Conservation (phyloP, 768 basidiomycete species). For the Phylloporus rhodoxanthus region DNA sequence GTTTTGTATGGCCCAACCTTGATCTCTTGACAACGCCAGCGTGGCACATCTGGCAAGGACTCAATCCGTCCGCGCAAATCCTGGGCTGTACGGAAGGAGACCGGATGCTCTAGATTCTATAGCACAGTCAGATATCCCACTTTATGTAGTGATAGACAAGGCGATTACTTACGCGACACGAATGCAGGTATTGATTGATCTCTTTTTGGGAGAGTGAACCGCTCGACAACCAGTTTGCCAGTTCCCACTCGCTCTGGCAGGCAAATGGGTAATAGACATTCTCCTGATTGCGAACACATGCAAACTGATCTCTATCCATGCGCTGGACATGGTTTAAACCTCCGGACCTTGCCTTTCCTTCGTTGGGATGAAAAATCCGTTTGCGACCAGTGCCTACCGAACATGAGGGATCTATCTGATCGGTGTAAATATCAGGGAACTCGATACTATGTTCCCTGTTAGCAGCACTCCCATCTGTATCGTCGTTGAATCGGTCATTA, state of each 20-base stretch:
- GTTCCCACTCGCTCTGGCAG: neutral
- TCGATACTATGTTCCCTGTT: too few species aligned
- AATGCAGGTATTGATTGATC: neutral
- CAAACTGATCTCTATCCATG: neutral
- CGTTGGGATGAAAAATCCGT: too few species aligned
- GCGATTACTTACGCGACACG: neutral
- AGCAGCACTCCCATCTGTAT: too few species aligned
- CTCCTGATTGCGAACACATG: neutral
- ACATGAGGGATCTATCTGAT: too few species aligned
- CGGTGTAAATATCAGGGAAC: too few species aligned
- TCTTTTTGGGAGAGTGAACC: neutral
- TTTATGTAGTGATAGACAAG: too few species aligned
- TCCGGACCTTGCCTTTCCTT: too few species aligned
- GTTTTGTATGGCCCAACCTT: conserved; percentile 3
- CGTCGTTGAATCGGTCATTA: too few species aligned
- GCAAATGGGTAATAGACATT: neutral
- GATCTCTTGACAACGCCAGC: conserved; percentile 4
- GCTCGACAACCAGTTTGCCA: neutral
- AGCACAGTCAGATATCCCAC: too few species aligned
- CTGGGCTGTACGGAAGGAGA: neutral
- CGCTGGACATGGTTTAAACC: conserved; percentile 7
- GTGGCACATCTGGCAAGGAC: conserved; percentile 4
- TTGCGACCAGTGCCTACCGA: too few species aligned
- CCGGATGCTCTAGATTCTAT: neutral
- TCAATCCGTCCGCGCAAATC: neutral